Conservation (phyloP, 1,284 basidiomycete genomes). For the Coniophora puteana region DNA sequence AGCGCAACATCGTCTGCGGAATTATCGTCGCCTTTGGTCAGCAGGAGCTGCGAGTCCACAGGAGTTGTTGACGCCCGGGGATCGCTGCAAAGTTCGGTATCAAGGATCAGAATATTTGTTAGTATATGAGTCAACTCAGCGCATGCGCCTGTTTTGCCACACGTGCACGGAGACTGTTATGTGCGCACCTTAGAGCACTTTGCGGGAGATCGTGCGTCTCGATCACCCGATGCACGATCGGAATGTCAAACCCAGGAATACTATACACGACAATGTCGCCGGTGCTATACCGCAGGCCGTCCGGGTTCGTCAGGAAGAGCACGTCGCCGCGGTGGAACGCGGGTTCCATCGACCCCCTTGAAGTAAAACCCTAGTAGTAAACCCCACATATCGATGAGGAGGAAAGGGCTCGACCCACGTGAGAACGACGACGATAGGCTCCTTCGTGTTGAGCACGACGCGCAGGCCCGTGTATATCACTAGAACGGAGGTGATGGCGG, state of each 20-base stretch:
- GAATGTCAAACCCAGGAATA: slow-evolving; percentile 84
- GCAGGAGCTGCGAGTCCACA: slow-evolving; percentile 58
- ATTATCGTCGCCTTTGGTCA: slow-evolving; percentile 98
- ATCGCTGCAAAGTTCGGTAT: not conserved
- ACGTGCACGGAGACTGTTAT: not conserved
- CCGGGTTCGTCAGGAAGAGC: slow-evolving; percentile 87
- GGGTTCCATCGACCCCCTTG: slow-evolving; percentile 96
- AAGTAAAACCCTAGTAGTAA: not conserved
- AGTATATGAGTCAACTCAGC: not conserved
- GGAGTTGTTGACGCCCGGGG: slow-evolving; percentile 12
- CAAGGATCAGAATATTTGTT: not conserved
- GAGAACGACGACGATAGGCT: slow-evolving; percentile 96
- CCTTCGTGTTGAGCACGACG: slow-evolving; percentile 89
- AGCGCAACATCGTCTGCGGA: slow-evolving; percentile 81
- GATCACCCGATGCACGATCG: slow-evolving; percentile 92
- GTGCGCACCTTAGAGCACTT: slow-evolving; percentile 28
- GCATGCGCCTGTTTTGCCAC: not conserved
- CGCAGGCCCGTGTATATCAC: slow-evolving; percentile 98
- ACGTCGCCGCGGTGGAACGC: slow-evolving; percentile 96
- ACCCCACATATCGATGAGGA: not conserved
- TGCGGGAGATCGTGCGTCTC: slow-evolving; percentile 74
- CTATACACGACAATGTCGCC: slow-evolving; percentile 98
- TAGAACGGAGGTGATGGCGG: slow-evolving; percentile 87
- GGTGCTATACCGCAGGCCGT: slow-evolving; percentile 68
- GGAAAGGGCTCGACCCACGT: slow-evolving; percentile 48